A percentile compares a stretch with the other conserved stretches of the same genome.
These are phyloP conservation scores for Chamaecrista fasciculata DNA, from an alignment of 306 rosid genomes.

Conservation along the genomic window DNA sequence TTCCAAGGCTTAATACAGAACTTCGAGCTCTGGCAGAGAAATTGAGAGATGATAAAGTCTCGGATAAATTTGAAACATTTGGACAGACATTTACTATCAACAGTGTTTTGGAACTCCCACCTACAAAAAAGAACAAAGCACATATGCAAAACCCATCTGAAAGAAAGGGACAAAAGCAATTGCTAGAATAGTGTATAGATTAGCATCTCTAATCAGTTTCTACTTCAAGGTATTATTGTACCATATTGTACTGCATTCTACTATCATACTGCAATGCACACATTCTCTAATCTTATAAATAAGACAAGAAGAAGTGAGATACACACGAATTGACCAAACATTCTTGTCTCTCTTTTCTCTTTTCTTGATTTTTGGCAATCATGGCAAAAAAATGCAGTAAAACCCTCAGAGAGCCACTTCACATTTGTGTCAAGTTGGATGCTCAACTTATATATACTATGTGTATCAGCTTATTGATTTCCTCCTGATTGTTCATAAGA, in stretches of 20 bases:
- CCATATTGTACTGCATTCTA: no score
- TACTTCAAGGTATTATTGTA: no score
- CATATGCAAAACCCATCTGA: neutral
- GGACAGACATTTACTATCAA: conserved; percentile 83
- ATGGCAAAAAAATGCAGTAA: conserved; percentile 8
- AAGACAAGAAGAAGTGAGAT: no score
- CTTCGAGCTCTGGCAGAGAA: conserved; percentile 86
- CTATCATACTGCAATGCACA: no score
- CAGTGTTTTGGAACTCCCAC: conserved; percentile 88
- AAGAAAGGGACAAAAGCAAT: neutral
- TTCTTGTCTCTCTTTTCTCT: no score
- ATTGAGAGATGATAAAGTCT: conserved; percentile 74
- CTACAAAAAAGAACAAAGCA: conserved; percentile 40
- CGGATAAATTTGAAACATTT: conserved; percentile 63
- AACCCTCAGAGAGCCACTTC: neutral
- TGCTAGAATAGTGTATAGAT: neutral
- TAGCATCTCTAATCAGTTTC: no score
- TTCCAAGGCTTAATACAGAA: conserved; percentile 89
- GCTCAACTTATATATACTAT: neutral
- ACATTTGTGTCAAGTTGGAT: neutral
- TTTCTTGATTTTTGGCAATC: no score
- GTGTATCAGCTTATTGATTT: neutral
- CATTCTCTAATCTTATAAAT: no score
- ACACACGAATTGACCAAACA: no score
- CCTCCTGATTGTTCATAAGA: neutral